Conservation (phyloP, 768 basidiomycete genomes). For the Mycena leptocephala region DNA sequence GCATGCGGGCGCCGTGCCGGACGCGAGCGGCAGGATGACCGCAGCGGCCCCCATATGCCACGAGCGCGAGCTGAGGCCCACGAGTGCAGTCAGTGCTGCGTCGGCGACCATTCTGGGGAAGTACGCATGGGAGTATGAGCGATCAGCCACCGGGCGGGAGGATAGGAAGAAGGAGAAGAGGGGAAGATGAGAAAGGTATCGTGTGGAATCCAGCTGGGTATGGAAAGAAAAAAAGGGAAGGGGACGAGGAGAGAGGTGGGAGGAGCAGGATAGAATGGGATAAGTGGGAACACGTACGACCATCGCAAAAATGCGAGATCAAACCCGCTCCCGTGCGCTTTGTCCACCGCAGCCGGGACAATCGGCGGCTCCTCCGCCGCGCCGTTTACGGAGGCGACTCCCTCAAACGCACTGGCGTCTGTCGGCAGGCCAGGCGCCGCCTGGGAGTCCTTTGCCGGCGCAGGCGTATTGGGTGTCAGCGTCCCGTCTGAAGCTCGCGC, state of each 20-base stretch:
- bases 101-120: conserved; percentile 22
- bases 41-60: conserved; percentile 26
- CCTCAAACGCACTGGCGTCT: background rate
- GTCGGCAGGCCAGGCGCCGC: background rate
- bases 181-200: background rate
- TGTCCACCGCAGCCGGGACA: background rate
- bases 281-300: conserved; percentile 13
- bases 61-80: conserved; percentile 3
- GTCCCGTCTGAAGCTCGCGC: background rate
- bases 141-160: too few species aligned
- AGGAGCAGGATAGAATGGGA: too few species aligned
- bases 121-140: too few species aligned
- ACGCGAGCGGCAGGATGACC: conserved; percentile 20
- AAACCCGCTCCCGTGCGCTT: conserved; percentile 15
- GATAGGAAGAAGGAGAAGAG: background rate
- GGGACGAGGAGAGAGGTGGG: too few species aligned
- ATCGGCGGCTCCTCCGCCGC: background rate
- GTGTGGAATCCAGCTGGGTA: too few species aligned
- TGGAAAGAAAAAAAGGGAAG: background rate
- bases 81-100: conserved; percentile 9
- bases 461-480: background rate
- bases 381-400: background rate
- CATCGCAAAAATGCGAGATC: conserved; percentile 22
- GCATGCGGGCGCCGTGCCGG: conserved; percentile 21
- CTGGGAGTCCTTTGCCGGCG: background rate